phyloP scores from a whole-genome alignment of 2,329 filamentous ascomycete genomes.

The Cucurbitaria berberidis region DNA sequence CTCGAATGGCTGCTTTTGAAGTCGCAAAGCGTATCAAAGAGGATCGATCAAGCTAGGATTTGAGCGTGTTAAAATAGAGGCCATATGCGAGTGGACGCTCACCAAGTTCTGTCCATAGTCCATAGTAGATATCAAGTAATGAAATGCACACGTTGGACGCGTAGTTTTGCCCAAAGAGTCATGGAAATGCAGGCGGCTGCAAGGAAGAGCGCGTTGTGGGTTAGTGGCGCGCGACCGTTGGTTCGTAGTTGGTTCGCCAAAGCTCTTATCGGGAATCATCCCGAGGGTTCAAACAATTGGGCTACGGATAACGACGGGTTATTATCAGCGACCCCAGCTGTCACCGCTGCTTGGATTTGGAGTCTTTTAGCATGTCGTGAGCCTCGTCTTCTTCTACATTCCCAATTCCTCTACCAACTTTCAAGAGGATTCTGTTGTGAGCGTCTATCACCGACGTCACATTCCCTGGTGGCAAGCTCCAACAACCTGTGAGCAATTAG shows the following conservation, averaged over 20 bases:
- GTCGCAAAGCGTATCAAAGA: not conserved
- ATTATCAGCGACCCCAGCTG: conserved; percentile 1
- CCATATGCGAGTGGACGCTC: not conserved
- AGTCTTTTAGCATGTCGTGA: conserved; percentile 6
- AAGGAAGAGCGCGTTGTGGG: conserved; percentile 16
- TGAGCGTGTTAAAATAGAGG: not conserved
- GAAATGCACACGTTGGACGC: conserved; percentile 11
- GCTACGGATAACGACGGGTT: conserved; percentile 24
- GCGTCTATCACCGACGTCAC: conserved; percentile 2
- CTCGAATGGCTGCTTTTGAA: not conserved
- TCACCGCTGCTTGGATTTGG: conserved; percentile 3
- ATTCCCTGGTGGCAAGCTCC: not conserved
- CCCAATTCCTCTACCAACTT: not conserved
- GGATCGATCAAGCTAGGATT: not conserved
- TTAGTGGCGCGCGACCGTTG: conserved; percentile 15
- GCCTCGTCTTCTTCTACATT: conserved; percentile 1
- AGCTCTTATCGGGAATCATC: conserved; percentile 17
- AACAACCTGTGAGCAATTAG: not conserved
- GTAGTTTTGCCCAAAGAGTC: conserved; percentile 25
- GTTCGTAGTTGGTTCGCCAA: conserved; percentile 12
- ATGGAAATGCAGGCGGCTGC: conserved; percentile 18
- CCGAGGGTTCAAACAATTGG: conserved; percentile 1
- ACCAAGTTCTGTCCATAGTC: not conserved
- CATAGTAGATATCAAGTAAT: conserved; percentile 24
- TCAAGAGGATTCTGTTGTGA: not conserved